Conservation (phyloP, 495 filamentous ascomycete species). For the Penicillium roqueforti region DNA sequence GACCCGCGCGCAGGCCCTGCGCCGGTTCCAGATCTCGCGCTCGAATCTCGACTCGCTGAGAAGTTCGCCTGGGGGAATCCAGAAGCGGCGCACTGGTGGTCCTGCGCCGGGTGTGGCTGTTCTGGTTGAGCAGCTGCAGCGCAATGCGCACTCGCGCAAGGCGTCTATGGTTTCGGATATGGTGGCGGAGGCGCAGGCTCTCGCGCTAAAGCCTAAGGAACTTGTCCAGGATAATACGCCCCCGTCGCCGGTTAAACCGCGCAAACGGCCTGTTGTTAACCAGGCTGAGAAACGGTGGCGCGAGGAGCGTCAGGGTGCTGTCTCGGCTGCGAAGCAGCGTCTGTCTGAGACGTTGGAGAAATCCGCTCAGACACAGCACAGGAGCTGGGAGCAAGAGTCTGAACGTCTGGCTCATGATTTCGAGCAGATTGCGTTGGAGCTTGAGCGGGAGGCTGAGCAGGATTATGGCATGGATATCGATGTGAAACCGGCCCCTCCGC, state of each 20-base stretch:
- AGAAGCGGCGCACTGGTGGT: constrained; percentile 35
- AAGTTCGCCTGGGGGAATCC: constrained; percentile 30
- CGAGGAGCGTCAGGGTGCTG: constrained; percentile 34
- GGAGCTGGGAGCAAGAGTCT: constrained; percentile 42
- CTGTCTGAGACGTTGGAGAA: constrained; percentile 35
- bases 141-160: constrained; percentile 37
- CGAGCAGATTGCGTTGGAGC: constrained; percentile 45
- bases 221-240: neutral
- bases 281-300: constrained; percentile 43
- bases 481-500: neutral
- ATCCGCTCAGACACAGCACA: constrained; percentile 29
- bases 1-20: constrained; percentile 24
- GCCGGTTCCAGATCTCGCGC: constrained; percentile 43
- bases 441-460: constrained; percentile 24
- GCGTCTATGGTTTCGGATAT: constrained; percentile 38
- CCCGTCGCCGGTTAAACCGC: constrained; percentile 15
- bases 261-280: constrained; percentile 44
- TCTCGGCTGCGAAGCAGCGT: constrained; percentile 40
- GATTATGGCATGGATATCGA: constrained; percentile 20
- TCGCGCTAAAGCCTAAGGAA: neutral
- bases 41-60: constrained; percentile 25
- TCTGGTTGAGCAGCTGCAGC: constrained; percentile 41
- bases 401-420: constrained; percentile 43
- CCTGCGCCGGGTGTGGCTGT: constrained; percentile 33
- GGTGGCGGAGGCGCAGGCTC: constrained; percentile 20